Evolutionary conservation across 2,329 filamentous ascomycete species (phyloP), one percentile per base, ranked within the genome.

Genomic region (Cladophialophora immunda): DNA sequence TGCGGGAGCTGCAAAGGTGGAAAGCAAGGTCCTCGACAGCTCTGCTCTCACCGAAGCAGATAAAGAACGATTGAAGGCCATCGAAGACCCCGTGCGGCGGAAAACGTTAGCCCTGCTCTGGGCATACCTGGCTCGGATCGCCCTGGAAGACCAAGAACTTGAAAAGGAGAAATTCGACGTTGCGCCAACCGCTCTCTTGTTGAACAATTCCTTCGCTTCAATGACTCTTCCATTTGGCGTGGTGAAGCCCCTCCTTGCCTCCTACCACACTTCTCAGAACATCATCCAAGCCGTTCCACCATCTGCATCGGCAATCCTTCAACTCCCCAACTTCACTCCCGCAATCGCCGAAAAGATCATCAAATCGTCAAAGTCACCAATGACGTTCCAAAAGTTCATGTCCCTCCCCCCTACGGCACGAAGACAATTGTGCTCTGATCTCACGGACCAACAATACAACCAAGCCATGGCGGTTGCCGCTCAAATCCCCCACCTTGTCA

Each of bases 81-180:
- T 97, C 66, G 95, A 98, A 58, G 90, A 91, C 71, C 89, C 90
- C 45, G 86, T 88, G 27, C 90, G 92, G 72, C 87, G 95, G 75
- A 98, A 98, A 84, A 90, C 93, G 7, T 84, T 98, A 53, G 92
- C 91, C 58, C 85, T 99, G 64, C 84, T 99, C 17, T 99, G 96
- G 95, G 94, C 95, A 50, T 98, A 99, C 78, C 87, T 98, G 56
- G 92, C 92, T 68, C 91, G 95, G 55, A 84, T 97, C 63, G 92
- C 97, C 74, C 86, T 99, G 27, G 90, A 91, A 52, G 93, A 97
- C 75, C 79, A 86, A 61, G 84, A 86, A 34, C 84, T 97, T 62
- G 90, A 97, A 52, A 68, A 66, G 82, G 87, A 94, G 78, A 99
- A 98, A 82, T 93, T 91, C 77, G 90, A 95, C 78, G 89, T 95